Evolutionary conservation across 2,329 filamentous ascomycete species (phyloP).

Genomic region (Esteya vermicola): DNA sequence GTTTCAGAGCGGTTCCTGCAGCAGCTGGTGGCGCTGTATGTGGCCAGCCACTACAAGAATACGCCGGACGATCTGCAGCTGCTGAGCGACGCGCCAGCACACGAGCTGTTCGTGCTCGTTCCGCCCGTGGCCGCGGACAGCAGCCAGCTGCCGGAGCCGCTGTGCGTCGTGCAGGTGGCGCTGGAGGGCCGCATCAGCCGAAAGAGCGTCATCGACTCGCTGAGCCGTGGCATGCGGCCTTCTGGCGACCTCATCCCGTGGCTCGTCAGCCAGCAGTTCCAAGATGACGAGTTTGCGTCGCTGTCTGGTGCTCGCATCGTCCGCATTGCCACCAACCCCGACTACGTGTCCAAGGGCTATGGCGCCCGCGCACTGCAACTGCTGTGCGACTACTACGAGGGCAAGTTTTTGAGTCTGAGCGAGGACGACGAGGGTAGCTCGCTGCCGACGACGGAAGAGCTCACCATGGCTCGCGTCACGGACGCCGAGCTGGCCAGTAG

Average conservation of each 20-base stretch:
- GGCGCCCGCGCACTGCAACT: slow-evolving; percentile 79
- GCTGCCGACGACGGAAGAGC: slow-evolving; percentile 26
- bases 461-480: slow-evolving; percentile 62
- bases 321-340: slow-evolving; percentile 89
- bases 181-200: slow-evolving; percentile 90
- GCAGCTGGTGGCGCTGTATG: slow-evolving; percentile 95
- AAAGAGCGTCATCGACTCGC: slow-evolving; percentile 77
- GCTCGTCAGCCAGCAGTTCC: slow-evolving; percentile 95
- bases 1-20: slow-evolving; percentile 95
- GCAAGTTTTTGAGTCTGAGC: slow-evolving; percentile 72
- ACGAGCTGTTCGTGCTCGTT: slow-evolving; percentile 89
- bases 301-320: slow-evolving; percentile 87
- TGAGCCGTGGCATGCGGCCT: slow-evolving; percentile 78
- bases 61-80: slow-evolving; percentile 95
- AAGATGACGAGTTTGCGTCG: slow-evolving; percentile 90
- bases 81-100: slow-evolving; percentile 94
- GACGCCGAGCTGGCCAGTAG: slow-evolving; percentile 67
- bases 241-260: slow-evolving; percentile 92
- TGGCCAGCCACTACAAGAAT: slow-evolving; percentile 96
- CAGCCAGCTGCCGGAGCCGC: slow-evolving; percentile 72
- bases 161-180: slow-evolving; percentile 88
- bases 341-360: slow-evolving; percentile 87
- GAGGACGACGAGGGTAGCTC: slow-evolving; percentile 51
- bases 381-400: slow-evolving; percentile 84
- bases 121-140: slow-evolving; percentile 68